phyloP scores from a whole-genome alignment of 176 grass and related monocot species.

The Carex littledalei region DNA sequence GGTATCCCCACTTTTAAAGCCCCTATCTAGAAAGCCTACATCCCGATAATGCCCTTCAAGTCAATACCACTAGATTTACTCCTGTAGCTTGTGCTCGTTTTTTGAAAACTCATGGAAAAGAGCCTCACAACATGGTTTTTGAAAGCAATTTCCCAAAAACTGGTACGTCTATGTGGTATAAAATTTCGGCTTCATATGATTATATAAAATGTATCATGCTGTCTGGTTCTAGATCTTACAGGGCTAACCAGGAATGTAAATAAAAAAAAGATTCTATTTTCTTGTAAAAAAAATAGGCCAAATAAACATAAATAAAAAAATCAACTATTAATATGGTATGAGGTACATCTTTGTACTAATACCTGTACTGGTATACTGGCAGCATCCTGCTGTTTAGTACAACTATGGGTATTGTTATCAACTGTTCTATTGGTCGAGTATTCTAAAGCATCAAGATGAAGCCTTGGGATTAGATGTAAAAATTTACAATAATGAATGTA shows the following conservation, averaged over 20 bases:
- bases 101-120: constrained; percentile 20
- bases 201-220: neutral
- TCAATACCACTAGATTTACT: too few relatives aligned
- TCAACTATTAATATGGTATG: neutral
- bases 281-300: neutral
- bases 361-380: too few relatives aligned
- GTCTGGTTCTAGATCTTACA: neutral
- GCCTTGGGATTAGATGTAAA: constrained; percentile 7
- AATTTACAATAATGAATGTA: constrained; percentile 17
- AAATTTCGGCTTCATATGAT: neutral
- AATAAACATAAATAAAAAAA: too few relatives aligned
- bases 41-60: too few relatives aligned
- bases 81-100: too few relatives aligned
- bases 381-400: too few relatives aligned
- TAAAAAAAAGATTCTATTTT: too few relatives aligned
- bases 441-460: neutral
- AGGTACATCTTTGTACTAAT: neutral
- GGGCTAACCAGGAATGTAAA: too few relatives aligned
- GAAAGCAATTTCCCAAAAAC: constrained; percentile 9
- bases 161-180: constrained; percentile 8
- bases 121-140: constrained; percentile 7
- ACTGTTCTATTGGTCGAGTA: neutral
- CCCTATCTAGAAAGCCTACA: too few relatives aligned
- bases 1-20: too few relatives aligned
- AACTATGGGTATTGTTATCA: neutral